Conservation (phyloP, 768 basidiomycete species). For the Leucocoprinus sp. region DNA sequence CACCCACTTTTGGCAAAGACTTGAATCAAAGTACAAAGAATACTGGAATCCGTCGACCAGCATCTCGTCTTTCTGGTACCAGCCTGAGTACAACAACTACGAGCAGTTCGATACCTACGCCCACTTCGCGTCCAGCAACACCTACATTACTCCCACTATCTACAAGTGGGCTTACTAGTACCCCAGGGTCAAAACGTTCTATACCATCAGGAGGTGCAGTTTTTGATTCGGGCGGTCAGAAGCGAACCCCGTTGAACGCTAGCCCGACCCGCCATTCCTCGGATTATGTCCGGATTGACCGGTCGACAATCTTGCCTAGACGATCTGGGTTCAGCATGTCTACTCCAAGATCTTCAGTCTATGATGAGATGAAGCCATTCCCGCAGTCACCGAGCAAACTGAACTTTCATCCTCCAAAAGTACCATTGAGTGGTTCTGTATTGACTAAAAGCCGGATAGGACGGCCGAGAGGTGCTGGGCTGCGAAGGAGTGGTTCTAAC, state of each 20-base stretch:
- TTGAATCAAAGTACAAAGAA: slow-evolving; percentile 35
- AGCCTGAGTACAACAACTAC: slow-evolving; percentile 41
- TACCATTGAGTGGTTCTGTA: slow-evolving; percentile 25
- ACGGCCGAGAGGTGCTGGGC: slow-evolving; percentile 33
- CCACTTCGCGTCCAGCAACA: slow-evolving; percentile 63
- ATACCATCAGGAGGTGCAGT: slow-evolving; percentile 39
- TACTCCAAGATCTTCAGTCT: slow-evolving; percentile 22
- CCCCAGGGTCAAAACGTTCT: slow-evolving; percentile 48
- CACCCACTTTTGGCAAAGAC: slow-evolving; percentile 11
- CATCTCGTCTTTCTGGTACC: slow-evolving; percentile 65
- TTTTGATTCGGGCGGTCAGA: slow-evolving; percentile 30
- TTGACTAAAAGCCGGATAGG: slow-evolving; percentile 45
- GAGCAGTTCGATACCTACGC: slow-evolving; percentile 54
- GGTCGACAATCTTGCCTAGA: slow-evolving; percentile 25
- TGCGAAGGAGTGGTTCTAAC: slow-evolving; percentile 20
- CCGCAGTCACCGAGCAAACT: slow-evolving; percentile 30
- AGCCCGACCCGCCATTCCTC: slow-evolving; percentile 27
- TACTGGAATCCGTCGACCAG: slow-evolving; percentile 51
- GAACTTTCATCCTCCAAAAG: slow-evolving; percentile 29
- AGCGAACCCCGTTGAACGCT: slow-evolving; percentile 58
- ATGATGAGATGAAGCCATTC: slow-evolving; percentile 28
- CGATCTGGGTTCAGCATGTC: slow-evolving; percentile 23
- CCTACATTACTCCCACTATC: slow-evolving; percentile 75
- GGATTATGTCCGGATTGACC: slow-evolving; percentile 22
- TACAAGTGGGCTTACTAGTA: slow-evolving; percentile 35